Evolutionary conservation across 805 yeast species (phyloP), one percentile per base, ranked within the genome.

Genomic region (Sugiyamaella americana): DNA sequence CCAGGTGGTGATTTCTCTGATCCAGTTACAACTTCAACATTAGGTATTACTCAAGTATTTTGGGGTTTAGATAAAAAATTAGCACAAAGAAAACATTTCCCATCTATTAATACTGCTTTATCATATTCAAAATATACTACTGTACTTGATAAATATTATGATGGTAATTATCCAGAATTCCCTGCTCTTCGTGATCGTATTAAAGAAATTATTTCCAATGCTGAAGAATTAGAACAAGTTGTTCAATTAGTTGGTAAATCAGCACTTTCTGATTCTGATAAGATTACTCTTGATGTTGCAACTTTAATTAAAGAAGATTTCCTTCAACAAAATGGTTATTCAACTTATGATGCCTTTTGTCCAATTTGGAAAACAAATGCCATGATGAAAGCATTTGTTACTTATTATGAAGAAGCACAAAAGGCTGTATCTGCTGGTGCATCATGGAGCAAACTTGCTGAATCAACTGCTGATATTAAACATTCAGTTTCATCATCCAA

Each of bases 1-100:
- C 98, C 98, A 47, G 99, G 99, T 81, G 99, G 99, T 82, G 99
- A 93, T 76, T 91, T 93, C 82, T 91, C 98, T 21, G 99, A 93
- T 73, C 99, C 99, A 39, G 99, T 93, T 58, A 93, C 99, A 22
- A 91, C 98, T 18, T 80, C 98, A 5, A 93, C 99, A 30, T 79
- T 93, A 63, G 98, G 97, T 84, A 93, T 93, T 59, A 93, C 98
- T n/a, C 99, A 93, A 75, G 99, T 93, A 44, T 93, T 93, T 75
- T 93, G 99, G 99, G 99, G 99, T 72, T 79, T 93, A 70, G 99
- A 93, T 73, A 93, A 93, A 73, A 93, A 91, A 71, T 79, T 93
- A 63, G 98, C 99, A 20, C 99, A 93, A 76, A 89, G 99, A 78
- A 93, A 93, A 74, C 99, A 93, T 74, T 93, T 93, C 87, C 99